Percentiles rank a stretch among this genome's conserved stretches.
Conservation (phyloP, 495 filamentous ascomycete species). For the Penicillium soppii region DNA sequence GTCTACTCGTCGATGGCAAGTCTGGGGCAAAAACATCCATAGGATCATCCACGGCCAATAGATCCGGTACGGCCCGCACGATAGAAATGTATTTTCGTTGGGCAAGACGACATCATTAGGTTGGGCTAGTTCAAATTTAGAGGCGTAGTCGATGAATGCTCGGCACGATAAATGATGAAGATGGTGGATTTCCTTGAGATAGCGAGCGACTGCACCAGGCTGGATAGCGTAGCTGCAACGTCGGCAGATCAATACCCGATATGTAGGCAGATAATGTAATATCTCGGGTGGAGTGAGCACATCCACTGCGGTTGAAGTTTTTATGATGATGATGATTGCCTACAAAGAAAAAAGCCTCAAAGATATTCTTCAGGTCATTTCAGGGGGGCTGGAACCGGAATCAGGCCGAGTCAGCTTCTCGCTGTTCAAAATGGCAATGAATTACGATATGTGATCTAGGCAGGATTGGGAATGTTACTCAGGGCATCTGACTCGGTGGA, state of each 20-base stretch:
- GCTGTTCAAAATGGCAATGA: no score
- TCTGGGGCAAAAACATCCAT: neutral
- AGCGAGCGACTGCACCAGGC: slow-evolving; percentile 30
- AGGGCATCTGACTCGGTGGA: no score
- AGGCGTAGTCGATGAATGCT: slow-evolving; percentile 22
- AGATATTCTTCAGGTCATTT: no score
- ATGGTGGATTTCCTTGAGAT: slow-evolving; percentile 41
- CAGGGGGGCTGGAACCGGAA: no score
- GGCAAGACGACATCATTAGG: slow-evolving; percentile 20
- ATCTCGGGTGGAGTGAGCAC: no score
- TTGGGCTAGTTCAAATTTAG: slow-evolving; percentile 15
- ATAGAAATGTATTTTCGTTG: neutral
- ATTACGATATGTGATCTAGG: no score
- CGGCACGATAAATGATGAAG: slow-evolving; percentile 24
- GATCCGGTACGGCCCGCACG: neutral
- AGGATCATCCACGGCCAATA: slow-evolving; percentile 3
- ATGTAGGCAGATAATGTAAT: slow-evolving; percentile 18
- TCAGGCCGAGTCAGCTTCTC: no score
- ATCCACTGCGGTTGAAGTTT: no score
- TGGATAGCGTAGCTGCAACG: slow-evolving; percentile 36
- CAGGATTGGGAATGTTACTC: no score
- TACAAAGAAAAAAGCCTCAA: no score
- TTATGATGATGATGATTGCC: no score
- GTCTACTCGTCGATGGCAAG: slow-evolving; percentile 1
- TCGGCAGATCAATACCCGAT: slow-evolving; percentile 31